A percentile compares a stretch with the other conserved stretches of the same genome.
phyloP scores from a whole-genome alignment of 306 rosid genomes.

The Trifolium dubium region DNA sequence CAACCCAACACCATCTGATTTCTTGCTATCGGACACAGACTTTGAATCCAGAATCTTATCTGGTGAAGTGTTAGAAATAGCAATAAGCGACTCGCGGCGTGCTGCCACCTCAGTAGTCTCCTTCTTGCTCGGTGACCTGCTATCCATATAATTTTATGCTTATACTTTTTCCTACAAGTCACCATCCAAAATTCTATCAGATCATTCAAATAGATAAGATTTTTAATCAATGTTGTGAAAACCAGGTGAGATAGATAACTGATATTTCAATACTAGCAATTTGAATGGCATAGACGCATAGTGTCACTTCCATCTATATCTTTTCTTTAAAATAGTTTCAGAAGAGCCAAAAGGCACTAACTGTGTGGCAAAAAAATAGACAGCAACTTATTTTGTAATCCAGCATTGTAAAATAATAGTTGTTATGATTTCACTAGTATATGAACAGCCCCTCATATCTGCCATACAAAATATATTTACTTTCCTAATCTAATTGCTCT shows the following conservation, averaged over 20 bases:
- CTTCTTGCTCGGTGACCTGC: conserved; percentile 43
- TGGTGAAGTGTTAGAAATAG: conserved; percentile 47
- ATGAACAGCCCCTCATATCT: background rate
- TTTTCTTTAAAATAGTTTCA: conserved; percentile 11
- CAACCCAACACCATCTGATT: conserved; percentile 40
- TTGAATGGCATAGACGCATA: conserved; percentile 27
- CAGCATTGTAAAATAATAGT: background rate
- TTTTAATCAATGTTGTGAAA: conserved; percentile 26
- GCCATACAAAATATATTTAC: background rate
- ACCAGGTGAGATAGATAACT: background rate
- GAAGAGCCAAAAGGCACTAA: conserved; percentile 19
- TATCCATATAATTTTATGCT: conserved; percentile 54
- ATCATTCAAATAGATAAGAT: conserved; percentile 34
- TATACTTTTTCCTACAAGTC: conserved; percentile 46
- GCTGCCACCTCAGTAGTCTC: conserved; percentile 49
- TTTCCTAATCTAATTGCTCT: conserved; percentile 6
- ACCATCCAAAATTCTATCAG: conserved; percentile 36
- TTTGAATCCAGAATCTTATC: conserved; percentile 42
- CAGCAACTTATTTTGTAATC: background rate
- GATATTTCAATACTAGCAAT: conserved; percentile 29
- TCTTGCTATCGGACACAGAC: conserved; percentile 41
- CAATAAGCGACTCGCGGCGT: conserved; percentile 56
- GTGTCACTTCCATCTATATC: background rate
- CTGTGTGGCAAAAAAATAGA: background rate
- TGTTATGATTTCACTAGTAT: background rate